Base-by-base conservation (phyloP, 2,329 filamentous ascomycete genomes). In the Colletotrichum sp. region DNA sequence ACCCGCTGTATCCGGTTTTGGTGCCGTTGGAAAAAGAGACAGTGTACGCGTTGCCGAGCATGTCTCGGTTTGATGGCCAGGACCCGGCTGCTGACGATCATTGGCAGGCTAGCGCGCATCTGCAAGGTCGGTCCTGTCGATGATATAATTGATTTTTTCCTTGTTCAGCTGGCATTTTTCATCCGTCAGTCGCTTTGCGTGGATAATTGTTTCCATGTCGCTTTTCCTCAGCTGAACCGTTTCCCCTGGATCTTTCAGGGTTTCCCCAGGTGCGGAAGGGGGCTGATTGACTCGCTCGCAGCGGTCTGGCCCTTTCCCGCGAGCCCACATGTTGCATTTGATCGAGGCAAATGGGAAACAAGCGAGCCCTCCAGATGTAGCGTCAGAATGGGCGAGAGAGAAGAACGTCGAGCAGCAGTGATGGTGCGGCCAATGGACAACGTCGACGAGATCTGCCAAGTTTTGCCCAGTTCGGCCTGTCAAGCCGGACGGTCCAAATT, bases 61-160 rank as follows among this genome's bases (percentile, higher is more conserved):
- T 60, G 70, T 73, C 73, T 76, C 58, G 65, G 65, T 36, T 76
- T 69, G 18, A 75, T 58, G 21, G 34, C 21, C 15, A 16, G 64
- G 26, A 24, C 43, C 48, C 9, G 28, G 62, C 30, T 43, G 34
- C 32, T 68, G 58, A 52, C 64, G 73, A 73, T 73, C 70, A 72
- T 73, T 69, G 48, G 70, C 21, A 21, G 62, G 55, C 38, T 28
- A n/a, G 12, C 34, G n/a, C 16, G 58, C 32, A 34, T 26, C 30
- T 36, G 43, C 69, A 62, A 68, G 73, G 70, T 28, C 48, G 10
- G 48, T 52, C 48, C 73, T 65, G 26, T 30, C 26, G 15, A 56
- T 73, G 70, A 76, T 52, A 58, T 73, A 64, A 60, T 65, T 21
- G 36, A 62, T 9, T 24, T 58, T 24, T 24, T 16, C 24, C n/a